Conservation (phyloP, 805 yeast species). For the Candida palmyrensis region DNA sequence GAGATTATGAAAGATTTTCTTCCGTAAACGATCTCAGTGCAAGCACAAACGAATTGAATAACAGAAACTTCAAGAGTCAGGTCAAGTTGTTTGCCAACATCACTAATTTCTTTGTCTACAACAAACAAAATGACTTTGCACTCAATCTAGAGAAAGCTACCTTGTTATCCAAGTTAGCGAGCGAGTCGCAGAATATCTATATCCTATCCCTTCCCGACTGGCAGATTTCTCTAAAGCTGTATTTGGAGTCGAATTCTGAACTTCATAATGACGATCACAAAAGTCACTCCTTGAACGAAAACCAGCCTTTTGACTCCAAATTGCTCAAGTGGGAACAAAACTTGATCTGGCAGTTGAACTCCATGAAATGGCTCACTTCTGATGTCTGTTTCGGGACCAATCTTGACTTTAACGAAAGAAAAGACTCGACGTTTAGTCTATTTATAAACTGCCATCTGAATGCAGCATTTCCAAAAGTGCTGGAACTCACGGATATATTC, state of each 20-base stretch:
- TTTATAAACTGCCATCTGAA: constrained; percentile 57
- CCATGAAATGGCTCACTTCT: constrained; percentile 21
- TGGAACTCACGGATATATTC: constrained; percentile 19
- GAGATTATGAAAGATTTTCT: constrained; percentile 5
- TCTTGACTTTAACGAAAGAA: constrained; percentile 21
- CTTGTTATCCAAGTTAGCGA: constrained; percentile 13
- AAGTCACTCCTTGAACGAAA: constrained; percentile 1
- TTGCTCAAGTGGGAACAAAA: constrained; percentile 29
- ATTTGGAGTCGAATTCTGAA: constrained; percentile 4
- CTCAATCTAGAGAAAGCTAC: constrained; percentile 8
- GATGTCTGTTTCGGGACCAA: constrained; percentile 28
- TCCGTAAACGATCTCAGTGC: constrained; percentile 6
- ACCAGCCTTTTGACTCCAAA: constrained; percentile 10
- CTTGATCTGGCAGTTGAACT: constrained; percentile 27
- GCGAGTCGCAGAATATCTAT: constrained; percentile 11
- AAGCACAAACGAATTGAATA: constrained; percentile 13
- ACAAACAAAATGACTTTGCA: constrained; percentile 12
- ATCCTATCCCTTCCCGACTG: constrained; percentile 12
- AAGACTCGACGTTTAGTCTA: constrained; percentile 35
- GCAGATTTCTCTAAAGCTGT: not conserved
- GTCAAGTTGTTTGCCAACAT: constrained; percentile 25
- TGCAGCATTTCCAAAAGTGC: constrained; percentile 43
- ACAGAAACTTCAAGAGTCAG: constrained; percentile 27
- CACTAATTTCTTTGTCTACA: constrained; percentile 29
- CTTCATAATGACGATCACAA: constrained; percentile 1